Evolutionary conservation across 345 rosid species (phyloP).

Genomic region (Camelina laxa): DNA sequence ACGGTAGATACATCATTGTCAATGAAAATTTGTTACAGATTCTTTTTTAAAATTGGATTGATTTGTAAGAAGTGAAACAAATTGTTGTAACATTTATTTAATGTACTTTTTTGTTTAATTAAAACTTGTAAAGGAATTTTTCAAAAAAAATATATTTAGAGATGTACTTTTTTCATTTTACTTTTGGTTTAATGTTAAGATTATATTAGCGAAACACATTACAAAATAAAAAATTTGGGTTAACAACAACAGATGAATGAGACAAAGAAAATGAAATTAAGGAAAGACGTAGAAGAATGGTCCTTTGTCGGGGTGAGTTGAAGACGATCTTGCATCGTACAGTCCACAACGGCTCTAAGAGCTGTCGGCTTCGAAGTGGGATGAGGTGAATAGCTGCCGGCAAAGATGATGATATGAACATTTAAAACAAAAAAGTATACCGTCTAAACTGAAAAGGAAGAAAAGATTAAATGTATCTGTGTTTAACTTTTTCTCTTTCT

Average conservation of each 20-base stretch:
- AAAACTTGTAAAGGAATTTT: slow-evolving; percentile 8
- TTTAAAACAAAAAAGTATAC: neutral
- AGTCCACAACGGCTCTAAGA: neutral
- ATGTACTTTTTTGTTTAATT: neutral
- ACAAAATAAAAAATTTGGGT: neutral
- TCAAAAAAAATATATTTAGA: too few species aligned
- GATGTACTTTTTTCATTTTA: neutral
- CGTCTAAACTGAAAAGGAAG: neutral
- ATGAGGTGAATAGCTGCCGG: neutral
- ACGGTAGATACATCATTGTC: slow-evolving; percentile 23
- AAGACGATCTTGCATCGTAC: neutral
- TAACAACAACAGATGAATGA: neutral
- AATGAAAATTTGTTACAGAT: slow-evolving; percentile 9
- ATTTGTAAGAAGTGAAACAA: neutral
- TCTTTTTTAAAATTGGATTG: neutral
- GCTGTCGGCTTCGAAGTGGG: neutral
- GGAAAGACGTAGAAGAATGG: neutral
- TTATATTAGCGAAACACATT: neutral
- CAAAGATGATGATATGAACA: neutral
- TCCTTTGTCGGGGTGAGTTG: neutral
- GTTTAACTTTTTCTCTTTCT: slow-evolving; percentile 14
- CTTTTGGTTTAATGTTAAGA: neutral
- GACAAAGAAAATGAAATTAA: too few species aligned
- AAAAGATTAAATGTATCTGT: neutral
- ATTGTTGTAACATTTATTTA: slow-evolving; percentile 19